Conservation (phyloP, 257 asterid species). For the Gardenia jasminoides region DNA sequence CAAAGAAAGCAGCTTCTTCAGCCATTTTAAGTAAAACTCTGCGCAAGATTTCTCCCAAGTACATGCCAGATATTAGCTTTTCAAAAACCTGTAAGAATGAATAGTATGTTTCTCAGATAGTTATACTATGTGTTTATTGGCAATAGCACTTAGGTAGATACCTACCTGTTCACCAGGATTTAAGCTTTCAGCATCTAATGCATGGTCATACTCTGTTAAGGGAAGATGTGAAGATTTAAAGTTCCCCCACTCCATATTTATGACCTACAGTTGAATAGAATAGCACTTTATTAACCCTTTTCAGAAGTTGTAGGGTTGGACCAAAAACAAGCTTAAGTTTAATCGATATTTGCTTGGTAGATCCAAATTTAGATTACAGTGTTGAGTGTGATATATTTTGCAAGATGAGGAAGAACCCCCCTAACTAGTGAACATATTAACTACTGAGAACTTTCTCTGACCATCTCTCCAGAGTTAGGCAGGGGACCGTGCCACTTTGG, state of each 20-base stretch:
- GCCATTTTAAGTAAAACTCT: slow-evolving; percentile 72
- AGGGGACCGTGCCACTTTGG: slow-evolving; percentile 94
- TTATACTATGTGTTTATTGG: too few relatives aligned
- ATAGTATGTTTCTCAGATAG: background rate
- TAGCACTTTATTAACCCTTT: slow-evolving; percentile 7
- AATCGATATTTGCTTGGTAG: background rate
- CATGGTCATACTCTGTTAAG: slow-evolving; percentile 65
- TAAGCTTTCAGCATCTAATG: slow-evolving; percentile 69
- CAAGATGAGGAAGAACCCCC: background rate
- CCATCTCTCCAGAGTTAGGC: slow-evolving; percentile 92
- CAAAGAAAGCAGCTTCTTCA: slow-evolving; percentile 75
- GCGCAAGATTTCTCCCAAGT: slow-evolving; percentile 85
- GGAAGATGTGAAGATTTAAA: slow-evolving; percentile 92
- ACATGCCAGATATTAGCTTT: slow-evolving; percentile 86
- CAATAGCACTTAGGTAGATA: background rate
- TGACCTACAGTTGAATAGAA: slow-evolving; percentile 50
- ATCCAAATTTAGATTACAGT: background rate
- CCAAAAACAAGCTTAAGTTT: background rate
- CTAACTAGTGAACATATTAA: background rate
- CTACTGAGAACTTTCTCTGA: slow-evolving; percentile 27
- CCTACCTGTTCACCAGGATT: slow-evolving; percentile 86
- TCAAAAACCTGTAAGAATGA: slow-evolving; percentile 59
- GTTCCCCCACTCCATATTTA: slow-evolving; percentile 98
- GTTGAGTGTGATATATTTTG: background rate
- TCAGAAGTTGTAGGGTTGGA: background rate